Conservation (phyloP, 2,329 filamentous ascomycete species). For the Emydomyces testavorans region DNA sequence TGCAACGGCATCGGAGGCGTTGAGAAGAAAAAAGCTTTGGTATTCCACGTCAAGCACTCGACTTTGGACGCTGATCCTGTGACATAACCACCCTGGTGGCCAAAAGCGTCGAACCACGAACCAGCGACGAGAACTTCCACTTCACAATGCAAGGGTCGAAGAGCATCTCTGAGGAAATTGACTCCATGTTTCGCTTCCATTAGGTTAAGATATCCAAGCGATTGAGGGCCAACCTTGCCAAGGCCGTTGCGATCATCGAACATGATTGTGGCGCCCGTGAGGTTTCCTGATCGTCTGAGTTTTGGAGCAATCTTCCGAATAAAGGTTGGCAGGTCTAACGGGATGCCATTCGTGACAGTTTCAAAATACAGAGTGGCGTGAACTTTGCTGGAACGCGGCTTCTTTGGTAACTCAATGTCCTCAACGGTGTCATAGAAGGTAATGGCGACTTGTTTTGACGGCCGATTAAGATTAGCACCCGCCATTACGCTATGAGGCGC, state of each 20-base stretch:
- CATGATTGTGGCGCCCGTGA: neutral
- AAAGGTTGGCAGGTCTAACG: neutral
- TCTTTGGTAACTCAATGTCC: neutral
- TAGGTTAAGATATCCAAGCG: neutral
- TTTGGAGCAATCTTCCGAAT: neutral
- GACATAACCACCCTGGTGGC: neutral
- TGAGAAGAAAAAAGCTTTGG: neutral
- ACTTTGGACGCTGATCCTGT: neutral
- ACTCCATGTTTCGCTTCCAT: neutral
- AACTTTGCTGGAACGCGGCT: neutral
- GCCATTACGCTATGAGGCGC: neutral
- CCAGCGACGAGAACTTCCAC: neutral
- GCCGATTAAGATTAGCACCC: neutral
- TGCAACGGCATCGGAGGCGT: neutral
- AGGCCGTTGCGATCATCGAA: neutral
- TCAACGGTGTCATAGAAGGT: neutral
- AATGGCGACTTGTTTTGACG: neutral
- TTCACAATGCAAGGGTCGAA: neutral
- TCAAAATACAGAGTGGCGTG: neutral
- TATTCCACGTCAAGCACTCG: neutral
- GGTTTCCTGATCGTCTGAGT: neutral
- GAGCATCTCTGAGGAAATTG: neutral
- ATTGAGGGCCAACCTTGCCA: neutral
- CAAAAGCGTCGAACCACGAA: neutral
- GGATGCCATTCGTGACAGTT: neutral